Conservation (phyloP, 2,329 filamentous ascomycete genomes). For the Myriosclerotinia duriaeana region DNA sequence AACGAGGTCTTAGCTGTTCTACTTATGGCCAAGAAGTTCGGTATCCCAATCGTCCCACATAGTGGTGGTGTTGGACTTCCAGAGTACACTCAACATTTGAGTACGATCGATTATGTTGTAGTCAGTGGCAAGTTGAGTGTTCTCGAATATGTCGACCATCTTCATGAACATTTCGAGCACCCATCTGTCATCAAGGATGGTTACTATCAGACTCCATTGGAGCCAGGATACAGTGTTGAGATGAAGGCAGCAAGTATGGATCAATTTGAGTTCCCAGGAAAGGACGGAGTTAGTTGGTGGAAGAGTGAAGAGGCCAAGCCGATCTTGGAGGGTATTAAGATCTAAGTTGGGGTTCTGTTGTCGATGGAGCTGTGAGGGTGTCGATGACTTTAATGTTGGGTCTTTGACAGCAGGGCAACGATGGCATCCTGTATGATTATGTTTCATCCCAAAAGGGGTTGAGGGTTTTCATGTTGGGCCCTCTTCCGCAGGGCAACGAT, state of each 20-base stretch:
- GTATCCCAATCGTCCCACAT: slow-evolving; percentile 83
- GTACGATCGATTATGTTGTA: slow-evolving; percentile 88
- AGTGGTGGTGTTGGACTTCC: slow-evolving; percentile 86
- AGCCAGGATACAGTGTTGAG: slow-evolving; percentile 87
- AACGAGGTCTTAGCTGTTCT: slow-evolving; percentile 92
- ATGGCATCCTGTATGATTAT: slow-evolving; percentile 37
- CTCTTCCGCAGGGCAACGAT: slow-evolving; percentile 38
- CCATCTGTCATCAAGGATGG: slow-evolving; percentile 78
- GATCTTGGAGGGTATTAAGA: slow-evolving; percentile 41
- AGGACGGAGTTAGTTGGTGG: slow-evolving; percentile 78
- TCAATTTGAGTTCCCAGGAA: slow-evolving; percentile 69
- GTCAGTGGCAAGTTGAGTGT: slow-evolving; percentile 79
- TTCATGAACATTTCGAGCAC: slow-evolving; percentile 90
- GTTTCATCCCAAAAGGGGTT: slow-evolving; percentile 32
- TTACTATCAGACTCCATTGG: slow-evolving; percentile 81
- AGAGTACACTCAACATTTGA: slow-evolving; percentile 91
- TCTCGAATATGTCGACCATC: slow-evolving; percentile 87
- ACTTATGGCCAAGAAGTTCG: slow-evolving; percentile 71
- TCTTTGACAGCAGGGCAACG: slow-evolving; percentile 37
- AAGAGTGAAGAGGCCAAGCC: slow-evolving; percentile 55
- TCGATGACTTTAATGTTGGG: slow-evolving; percentile 37
- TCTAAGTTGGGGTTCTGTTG: slow-evolving; percentile 29
- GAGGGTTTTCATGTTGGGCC: slow-evolving; percentile 39
- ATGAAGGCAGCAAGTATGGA: slow-evolving; percentile 92
- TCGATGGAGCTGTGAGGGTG: slow-evolving; percentile 16